Evolutionary conservation across 2,329 filamentous ascomycete genomes (phyloP).

Genomic region (Exophiala viscosa): DNA sequence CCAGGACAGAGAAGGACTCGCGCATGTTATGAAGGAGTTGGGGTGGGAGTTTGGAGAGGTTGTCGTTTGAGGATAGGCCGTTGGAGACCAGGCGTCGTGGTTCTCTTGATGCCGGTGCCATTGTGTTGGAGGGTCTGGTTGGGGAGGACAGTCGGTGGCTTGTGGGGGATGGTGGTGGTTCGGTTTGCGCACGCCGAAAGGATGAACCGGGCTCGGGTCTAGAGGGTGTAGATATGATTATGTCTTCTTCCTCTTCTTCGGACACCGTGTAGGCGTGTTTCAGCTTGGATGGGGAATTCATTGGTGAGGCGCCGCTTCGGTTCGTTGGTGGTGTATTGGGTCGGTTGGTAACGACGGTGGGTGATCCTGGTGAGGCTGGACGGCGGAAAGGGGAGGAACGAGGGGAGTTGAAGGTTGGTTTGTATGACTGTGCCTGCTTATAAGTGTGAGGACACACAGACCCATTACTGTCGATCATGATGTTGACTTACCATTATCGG

Average conservation of each 20-base stretch:
- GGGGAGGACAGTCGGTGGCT: conserved; percentile 3
- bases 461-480: neutral
- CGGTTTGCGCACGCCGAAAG: conserved; percentile 27
- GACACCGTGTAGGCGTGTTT: conserved; percentile 45
- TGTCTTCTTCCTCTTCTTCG: conserved; percentile 36
- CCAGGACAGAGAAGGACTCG: conserved; percentile 90
- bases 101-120: neutral
- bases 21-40: conserved; percentile 81
- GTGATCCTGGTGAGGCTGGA: conserved; percentile 59
- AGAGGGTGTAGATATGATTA: conserved; percentile 39
- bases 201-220: conserved; percentile 35
- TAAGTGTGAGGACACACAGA: conserved; percentile 7
- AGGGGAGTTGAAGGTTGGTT: conserved; percentile 57
- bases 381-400: conserved; percentile 67
- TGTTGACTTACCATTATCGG: conserved; percentile 12
- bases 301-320: conserved; percentile 38
- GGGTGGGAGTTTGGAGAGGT: conserved; percentile 60
- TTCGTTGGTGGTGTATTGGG: conserved; percentile 47
- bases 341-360: conserved; percentile 52
- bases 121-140: conserved; percentile 7
- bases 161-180: conserved; percentile 40
- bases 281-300: conserved; percentile 46
- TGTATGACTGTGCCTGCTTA: conserved; percentile 19
- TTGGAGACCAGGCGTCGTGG: conserved; percentile 16
- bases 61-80: conserved; percentile 32